Base-by-base conservation (phyloP, 164 flowering plant genomes). In the Akebia trifoliata region DNA sequence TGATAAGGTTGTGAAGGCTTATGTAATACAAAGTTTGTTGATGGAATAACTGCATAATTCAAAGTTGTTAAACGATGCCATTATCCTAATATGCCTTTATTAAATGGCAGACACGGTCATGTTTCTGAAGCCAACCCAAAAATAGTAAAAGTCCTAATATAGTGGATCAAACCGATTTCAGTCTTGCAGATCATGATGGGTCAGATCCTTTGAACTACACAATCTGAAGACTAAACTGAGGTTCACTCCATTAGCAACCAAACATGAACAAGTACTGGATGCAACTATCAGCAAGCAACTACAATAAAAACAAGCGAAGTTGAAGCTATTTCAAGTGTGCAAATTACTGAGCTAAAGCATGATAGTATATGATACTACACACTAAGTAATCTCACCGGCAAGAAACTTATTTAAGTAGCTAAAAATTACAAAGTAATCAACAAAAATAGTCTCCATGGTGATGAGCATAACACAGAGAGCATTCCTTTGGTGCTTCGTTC, bases 381-480 rank as follows among this genome's bases (percentile, higher is more conserved):
- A 45, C 43, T 55, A 44, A 64, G 52, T 56, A 28, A 46, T 56
- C 66, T 39, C 56, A 30, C 18, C 24, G 12, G 38, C 54, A 39
- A 50, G 24, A 40, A 35, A 49, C 2, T 50, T 71, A 68, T 76
- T 72, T 64, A 60, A 64, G 69, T 47, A 51, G 60, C 76, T 70
- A 67, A 69, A 62, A 28, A 69, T 60, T 65, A 63, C 61, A 69
- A n/a, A 52, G 69, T 69, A 55, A 68, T 47, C 64, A 65, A 55
- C 72, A 68, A 73, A 71, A 77, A 71, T 60, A 72, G 76, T 69
- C 66, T 69, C 65, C 71, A 68, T 55, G 68, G 59, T 68, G 53
- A 72, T 63, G 57, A 49, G 48, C 67, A 57, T 56, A 50, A 60
- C 69, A 75, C 54, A 61, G 28, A 64, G 20, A 18, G 24, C 18